Evolutionary conservation across 148 eudicot species (phyloP).

Genomic region (Suaeda aralocaspica): DNA sequence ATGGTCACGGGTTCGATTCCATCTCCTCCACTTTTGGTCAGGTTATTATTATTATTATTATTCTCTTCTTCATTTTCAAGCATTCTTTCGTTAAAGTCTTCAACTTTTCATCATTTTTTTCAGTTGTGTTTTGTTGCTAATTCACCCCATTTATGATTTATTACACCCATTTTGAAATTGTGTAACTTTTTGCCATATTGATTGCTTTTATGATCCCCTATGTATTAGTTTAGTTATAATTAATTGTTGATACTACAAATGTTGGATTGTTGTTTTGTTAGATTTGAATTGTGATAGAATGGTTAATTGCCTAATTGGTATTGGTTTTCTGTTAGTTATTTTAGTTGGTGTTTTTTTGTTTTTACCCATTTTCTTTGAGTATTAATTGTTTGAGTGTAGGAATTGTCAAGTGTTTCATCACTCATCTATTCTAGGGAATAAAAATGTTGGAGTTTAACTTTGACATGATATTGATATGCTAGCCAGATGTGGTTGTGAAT

Average conservation of each 20-base stretch:
- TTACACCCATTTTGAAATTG: neutral
- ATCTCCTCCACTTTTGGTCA: constrained; percentile 54
- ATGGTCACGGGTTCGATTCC: constrained; percentile 53
- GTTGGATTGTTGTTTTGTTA: neutral
- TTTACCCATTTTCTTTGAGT: neutral
- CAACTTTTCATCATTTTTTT: neutral
- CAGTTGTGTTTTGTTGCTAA: neutral
- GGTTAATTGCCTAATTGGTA: neutral
- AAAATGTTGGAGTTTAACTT: neutral
- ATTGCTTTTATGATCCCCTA: neutral
- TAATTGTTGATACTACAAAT: neutral
- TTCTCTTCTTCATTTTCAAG: neutral
- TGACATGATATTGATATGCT: constrained; percentile 14
- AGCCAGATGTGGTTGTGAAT: constrained; percentile 94
- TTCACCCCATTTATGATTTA: neutral
- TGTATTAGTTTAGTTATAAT: neutral
- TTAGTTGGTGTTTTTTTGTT: neutral
- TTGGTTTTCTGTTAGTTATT: neutral
- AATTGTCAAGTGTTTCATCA: too few relatives aligned
- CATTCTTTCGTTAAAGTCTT: neutral
- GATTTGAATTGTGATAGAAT: neutral
- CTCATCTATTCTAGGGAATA: neutral
- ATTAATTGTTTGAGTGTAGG: neutral
- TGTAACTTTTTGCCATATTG: too few relatives aligned
- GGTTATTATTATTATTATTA: constrained; percentile 35